Conservation (phyloP, 192 early-diverging fungal genomes). For the Ramicandelaber brevisporus region DNA sequence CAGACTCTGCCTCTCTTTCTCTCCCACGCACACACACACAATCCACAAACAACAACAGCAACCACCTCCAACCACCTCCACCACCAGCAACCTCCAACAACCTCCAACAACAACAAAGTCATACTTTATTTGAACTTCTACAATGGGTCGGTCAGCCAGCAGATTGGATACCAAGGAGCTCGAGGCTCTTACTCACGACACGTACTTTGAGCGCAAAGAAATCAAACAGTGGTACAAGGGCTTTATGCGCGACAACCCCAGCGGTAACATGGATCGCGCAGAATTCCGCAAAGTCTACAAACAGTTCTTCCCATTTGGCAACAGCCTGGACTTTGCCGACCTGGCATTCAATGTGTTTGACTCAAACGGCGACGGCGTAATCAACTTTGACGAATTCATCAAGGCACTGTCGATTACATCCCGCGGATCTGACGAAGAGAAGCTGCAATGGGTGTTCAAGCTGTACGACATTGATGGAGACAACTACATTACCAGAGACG, state of each 20-base stretch:
- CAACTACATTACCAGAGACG: conserved; percentile 58
- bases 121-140: too few relatives aligned
- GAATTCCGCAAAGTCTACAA: conserved; percentile 88
- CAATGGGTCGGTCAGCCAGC: conserved; percentile 69
- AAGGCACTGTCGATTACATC: conserved; percentile 63
- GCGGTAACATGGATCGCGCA: conserved; percentile 52
- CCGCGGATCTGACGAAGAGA: conserved; percentile 59
- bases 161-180: conserved; percentile 58
- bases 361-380: conserved; percentile 60
- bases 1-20: too few relatives aligned
- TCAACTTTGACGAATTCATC: conserved; percentile 85
- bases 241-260: conserved; percentile 79
- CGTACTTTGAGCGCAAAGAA: conserved; percentile 81
- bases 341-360: conserved; percentile 85
- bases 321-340: conserved; percentile 69
- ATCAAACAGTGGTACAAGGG: conserved; percentile 93
- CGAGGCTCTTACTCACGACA: conserved; percentile 47
- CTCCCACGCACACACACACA: too few relatives aligned
- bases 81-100: too few relatives aligned
- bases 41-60: too few relatives aligned
- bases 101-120: too few relatives aligned
- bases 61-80: too few relatives aligned
- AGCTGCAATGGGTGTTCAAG: conserved; percentile 66
- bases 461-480: conserved; percentile 84
- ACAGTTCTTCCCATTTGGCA: conserved; percentile 92